These are phyloP conservation scores for Clonostachys solani DNA, from an alignment of 2,329 filamentous ascomycete species.

Conservation along the genomic window DNA sequence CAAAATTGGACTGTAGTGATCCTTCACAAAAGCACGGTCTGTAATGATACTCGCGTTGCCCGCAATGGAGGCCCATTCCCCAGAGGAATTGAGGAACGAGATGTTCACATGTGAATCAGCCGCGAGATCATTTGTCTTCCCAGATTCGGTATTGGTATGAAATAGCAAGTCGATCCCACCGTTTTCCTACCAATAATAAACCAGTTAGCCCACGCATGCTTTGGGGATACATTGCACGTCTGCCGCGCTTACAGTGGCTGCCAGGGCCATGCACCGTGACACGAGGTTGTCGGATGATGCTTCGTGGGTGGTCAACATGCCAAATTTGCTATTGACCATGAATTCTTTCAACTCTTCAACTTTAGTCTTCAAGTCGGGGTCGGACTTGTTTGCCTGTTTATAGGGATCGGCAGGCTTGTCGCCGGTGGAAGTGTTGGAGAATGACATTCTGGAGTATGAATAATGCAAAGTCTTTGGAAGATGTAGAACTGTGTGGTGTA, in stretches of 20 bases:
- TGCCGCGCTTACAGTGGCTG: constrained; percentile 59
- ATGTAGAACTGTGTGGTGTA: too few relatives aligned
- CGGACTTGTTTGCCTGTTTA: constrained; percentile 67
- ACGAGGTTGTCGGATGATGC: constrained; percentile 61
- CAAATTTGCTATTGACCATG: constrained; percentile 71
- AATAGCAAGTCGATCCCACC: constrained; percentile 81
- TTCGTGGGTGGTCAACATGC: constrained; percentile 81
- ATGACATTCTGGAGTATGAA: constrained; percentile 28
- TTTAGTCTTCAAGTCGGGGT: constrained; percentile 66
- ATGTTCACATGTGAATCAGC: constrained; percentile 74
- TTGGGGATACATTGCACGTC: background rate
- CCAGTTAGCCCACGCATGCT: background rate
- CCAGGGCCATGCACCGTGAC: constrained; percentile 83
- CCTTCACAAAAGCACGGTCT: constrained; percentile 63
- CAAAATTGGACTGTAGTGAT: constrained; percentile 69
- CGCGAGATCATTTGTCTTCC: constrained; percentile 79
- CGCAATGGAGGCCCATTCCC: constrained; percentile 86
- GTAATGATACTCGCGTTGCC: constrained; percentile 67
- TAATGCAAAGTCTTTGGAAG: too few relatives aligned
- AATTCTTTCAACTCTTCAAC: constrained; percentile 70
- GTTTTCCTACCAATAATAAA: constrained; percentile 51
- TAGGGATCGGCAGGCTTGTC: constrained; percentile 71
- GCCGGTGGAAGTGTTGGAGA: constrained; percentile 54
- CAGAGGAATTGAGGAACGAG: constrained; percentile 69
- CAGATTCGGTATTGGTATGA: constrained; percentile 86